Base-by-base conservation (phyloP, 148 eudicot species). In the Heliamphora exappendiculata region DNA sequence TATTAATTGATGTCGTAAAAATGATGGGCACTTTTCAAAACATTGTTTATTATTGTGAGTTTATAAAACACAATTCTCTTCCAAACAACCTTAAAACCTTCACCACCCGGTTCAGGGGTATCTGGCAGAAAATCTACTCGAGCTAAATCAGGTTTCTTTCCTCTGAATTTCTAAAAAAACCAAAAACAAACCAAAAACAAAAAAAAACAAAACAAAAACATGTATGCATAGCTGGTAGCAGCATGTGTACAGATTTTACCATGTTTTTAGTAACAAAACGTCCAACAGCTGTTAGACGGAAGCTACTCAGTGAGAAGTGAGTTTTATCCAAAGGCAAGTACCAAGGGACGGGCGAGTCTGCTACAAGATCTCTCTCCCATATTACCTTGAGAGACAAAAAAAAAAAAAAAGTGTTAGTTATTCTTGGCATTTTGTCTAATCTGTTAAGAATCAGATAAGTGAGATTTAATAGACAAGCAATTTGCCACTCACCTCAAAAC, bases 321-420 rank as follows among this genome's bases (percentile, higher is more conserved):
- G 85, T 87, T 71, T 78, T 82, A 77, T 92, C 97, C 84, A 94
- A 73, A 72, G 97, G 97, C 82, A 88, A 81, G 84, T 94, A 94
- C 98, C 98, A 94, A 28, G 99, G 89, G 65, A 95, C 79, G 24
- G 97, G 94, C 60, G 99, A 95, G 70, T 87, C 90, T 44, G 44
- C 65, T 34, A 93, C 91, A 67, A 92, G 91, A 89, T 95, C 99
- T 73, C 81, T 89, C 67, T 92, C 99, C 90, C 91, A 89, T 60
- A 92, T 76, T 51, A 95, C 91, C 98, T 92, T 64, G 31, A 81
- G 3, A 68, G 6, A 71, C 29, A 42, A 14, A 10, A 19, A 55
- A 9, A 62, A 28, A 36, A 62, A 79, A 37, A 24, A 51, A 24
- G 13, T 41, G 10, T 34, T 58, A 3, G 22, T 50, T 1, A 57